Evolutionary conservation across 2,329 filamentous ascomycete species (phyloP), one percentile per base, ranked within the genome.

Genomic region (Scedosporium apiospermum): DNA sequence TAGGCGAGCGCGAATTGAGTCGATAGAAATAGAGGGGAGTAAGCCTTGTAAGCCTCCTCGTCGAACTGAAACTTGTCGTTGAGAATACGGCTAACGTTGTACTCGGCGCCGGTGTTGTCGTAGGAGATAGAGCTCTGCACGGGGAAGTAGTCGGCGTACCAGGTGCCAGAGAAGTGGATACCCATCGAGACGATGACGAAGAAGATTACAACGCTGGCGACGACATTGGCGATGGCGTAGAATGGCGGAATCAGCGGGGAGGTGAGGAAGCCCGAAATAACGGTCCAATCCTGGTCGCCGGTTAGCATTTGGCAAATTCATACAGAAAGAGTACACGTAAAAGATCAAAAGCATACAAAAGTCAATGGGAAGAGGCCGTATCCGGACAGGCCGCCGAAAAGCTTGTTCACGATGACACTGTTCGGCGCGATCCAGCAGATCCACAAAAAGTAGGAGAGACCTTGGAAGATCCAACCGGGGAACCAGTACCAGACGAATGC

Each of bases 351-450:
- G 46, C 60, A 12, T 55, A 61, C 61, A 63, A 89, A 84, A 0
- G 85, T 87, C 14, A 88, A 79, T 10, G 86, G 86, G 27, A 88
- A 76, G 12, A 89, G 73, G 0, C 82, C 84, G 4, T 88, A 73
- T 0, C 86, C 86, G 5, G 81, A 82, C 62, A 78, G 78, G 5
- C 83, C 84, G 3, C 86, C 86, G 64, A 88, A 88, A 6, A 89
- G 69, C 69, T 88, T 85, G 69, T 89, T 89, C 63, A 88, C 74
- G 14, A 84, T 71, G 2, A 83, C 74, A 64, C 82, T 87, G 41
- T 85, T 77, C 2, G 87, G 86, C 9, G 79, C 80, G 65, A 86
- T 83, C 84, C 86, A 88, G 42, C 81, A 82, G 10, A 81, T 75
- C 72, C 83, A 87, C 30, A 82, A 81, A 68, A 88, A 87, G 41